Evolutionary conservation across 306 rosid genomes (phyloP).

Genomic region (Cucumis hystrix): DNA sequence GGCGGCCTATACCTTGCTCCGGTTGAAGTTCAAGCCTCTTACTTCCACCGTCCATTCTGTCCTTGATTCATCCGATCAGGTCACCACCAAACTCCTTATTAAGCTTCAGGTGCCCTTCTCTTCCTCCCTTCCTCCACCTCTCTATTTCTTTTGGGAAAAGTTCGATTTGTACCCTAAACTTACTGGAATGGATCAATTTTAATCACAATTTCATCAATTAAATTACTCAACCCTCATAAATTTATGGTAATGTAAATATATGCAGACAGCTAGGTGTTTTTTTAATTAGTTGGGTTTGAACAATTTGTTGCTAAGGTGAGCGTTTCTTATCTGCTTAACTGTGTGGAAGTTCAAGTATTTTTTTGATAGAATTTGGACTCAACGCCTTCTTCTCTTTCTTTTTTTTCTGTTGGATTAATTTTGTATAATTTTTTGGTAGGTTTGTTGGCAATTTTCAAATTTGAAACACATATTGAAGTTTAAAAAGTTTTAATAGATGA

Average conservation of each 20-base stretch:
- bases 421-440: neutral
- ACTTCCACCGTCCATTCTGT: slow-evolving; percentile 70
- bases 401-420: neutral
- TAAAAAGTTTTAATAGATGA: neutral
- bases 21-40: slow-evolving; percentile 52
- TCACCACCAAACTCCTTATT: slow-evolving; percentile 81
- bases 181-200: neutral
- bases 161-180: neutral
- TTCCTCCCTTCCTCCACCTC: neutral
- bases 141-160: neutral
- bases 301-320: neutral
- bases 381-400: neutral
- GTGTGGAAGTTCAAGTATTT: neutral
- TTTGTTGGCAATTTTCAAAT: neutral
- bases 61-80: slow-evolving; percentile 53
- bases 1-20: slow-evolving; percentile 46
- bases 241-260: neutral
- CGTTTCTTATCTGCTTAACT: neutral
- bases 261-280: neutral
- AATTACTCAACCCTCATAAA: neutral
- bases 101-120: slow-evolving; percentile 35
- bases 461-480: too few species aligned
- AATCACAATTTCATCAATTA: neutral
- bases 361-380: neutral
- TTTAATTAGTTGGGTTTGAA: neutral